phyloP scores from a whole-genome alignment of 2,329 filamentous ascomycete genomes.

The Verticillium zaregamsianum region DNA sequence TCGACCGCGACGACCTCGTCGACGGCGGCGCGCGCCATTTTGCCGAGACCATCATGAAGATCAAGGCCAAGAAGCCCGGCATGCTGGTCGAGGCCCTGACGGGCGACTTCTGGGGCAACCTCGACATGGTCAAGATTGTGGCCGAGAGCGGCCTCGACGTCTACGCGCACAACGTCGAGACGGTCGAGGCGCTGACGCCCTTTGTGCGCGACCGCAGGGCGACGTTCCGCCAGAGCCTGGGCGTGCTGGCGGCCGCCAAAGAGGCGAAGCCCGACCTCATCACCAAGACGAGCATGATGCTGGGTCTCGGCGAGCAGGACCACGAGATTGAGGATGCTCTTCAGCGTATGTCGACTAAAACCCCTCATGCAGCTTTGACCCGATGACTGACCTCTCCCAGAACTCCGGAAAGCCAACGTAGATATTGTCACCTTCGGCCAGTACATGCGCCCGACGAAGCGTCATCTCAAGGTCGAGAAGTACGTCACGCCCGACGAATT shows the following conservation, averaged over 20 bases:
- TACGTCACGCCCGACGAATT: conserved; percentile 92
- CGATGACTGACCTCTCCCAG: conserved; percentile 5
- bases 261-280: conserved; percentile 69
- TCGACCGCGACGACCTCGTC: conserved; percentile 86
- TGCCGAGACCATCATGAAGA: conserved; percentile 88
- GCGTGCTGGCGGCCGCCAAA: conserved; percentile 79
- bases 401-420: conserved; percentile 70
- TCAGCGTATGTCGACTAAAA: conserved; percentile 43
- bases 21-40: conserved; percentile 90
- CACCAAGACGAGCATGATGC: conserved; percentile 98
- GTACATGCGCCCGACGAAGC: conserved; percentile 98
- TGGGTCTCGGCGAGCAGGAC: conserved; percentile 90
- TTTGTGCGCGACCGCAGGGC: conserved; percentile 86
- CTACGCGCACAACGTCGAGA: conserved; percentile 97
- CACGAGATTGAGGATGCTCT: conserved; percentile 78
- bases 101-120: conserved; percentile 79
- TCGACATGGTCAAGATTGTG: conserved; percentile 82
- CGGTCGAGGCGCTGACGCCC: conserved; percentile 84
- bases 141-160: conserved; percentile 89
- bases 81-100: conserved; percentile 81
- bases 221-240: conserved; percentile 80
- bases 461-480: conserved; percentile 94
- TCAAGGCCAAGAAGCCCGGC: conserved; percentile 77
- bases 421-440: conserved; percentile 99
- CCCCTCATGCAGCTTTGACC: not conserved